These are phyloP conservation scores for Debaryomyces robertsiae DNA, from an alignment of 1,139 yeast genomes.

Conservation along the genomic window DNA sequence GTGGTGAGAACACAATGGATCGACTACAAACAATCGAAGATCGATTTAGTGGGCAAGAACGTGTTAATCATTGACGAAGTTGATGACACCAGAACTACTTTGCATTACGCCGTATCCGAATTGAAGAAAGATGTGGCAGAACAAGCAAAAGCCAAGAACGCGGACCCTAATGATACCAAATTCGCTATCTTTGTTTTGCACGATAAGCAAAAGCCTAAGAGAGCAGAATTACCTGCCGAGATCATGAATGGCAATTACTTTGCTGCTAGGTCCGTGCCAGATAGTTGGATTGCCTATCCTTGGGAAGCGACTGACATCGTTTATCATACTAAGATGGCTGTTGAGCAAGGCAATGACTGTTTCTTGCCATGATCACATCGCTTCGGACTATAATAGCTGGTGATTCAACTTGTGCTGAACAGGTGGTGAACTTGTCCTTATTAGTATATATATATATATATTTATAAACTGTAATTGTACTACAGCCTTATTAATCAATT, in stretches of 20 bases:
- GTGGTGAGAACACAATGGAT: slow-evolving; percentile 97
- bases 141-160: slow-evolving; percentile 53
- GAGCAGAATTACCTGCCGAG: slow-evolving; percentile 70
- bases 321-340: slow-evolving; percentile 77
- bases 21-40: slow-evolving; percentile 69
- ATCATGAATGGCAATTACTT: slow-evolving; percentile 74
- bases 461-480: background rate
- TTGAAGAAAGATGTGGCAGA: slow-evolving; percentile 77
- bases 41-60: slow-evolving; percentile 76
- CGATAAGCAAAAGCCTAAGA: slow-evolving; percentile 87
- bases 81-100: slow-evolving; percentile 93
- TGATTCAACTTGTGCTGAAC: no score
- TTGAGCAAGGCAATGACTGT: slow-evolving; percentile 66
- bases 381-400: no score
- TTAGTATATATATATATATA: slow-evolving; percentile 5
- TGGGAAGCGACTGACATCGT: slow-evolving; percentile 96
- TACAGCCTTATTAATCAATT: slow-evolving; percentile 52
- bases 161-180: slow-evolving; percentile 59
- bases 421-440: background rate
- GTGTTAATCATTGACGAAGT: slow-evolving; percentile 90
- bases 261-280: slow-evolving; percentile 91
- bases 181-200: slow-evolving; percentile 91
- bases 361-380: slow-evolving; percentile 35
- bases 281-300: slow-evolving; percentile 96
- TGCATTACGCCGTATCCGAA: slow-evolving; percentile 88